phyloP scores from a whole-genome alignment of 2,329 filamentous ascomycete species.

The Fusarium cicatricum region DNA sequence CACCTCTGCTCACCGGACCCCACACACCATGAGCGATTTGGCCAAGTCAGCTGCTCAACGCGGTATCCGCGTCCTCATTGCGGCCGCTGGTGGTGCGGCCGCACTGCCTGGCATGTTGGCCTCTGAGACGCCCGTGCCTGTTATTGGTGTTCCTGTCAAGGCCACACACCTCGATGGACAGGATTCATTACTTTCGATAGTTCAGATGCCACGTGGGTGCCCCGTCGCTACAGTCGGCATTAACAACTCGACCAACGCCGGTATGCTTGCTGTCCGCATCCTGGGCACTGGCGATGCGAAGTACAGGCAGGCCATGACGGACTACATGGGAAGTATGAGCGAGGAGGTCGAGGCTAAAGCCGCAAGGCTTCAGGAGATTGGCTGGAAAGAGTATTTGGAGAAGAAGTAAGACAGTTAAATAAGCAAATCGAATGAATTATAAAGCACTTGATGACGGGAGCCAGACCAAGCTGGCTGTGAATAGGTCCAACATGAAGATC shows the following conservation, averaged over 20 bases:
- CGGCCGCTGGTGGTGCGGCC: constrained; percentile 78
- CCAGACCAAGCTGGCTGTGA: too few relatives aligned
- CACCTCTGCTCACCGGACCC: constrained; percentile 82
- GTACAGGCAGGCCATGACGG: constrained; percentile 70
- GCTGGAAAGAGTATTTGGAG: background rate
- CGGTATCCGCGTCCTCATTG: constrained; percentile 78
- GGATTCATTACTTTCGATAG: constrained; percentile 76
- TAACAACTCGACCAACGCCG: constrained; percentile 82
- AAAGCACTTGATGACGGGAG: too few relatives aligned
- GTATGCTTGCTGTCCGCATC: constrained; percentile 74
- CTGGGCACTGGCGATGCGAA: constrained; percentile 66
- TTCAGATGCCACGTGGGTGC: constrained; percentile 79
- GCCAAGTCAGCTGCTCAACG: constrained; percentile 68
- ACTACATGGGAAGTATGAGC: constrained; percentile 35
- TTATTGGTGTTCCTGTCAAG: constrained; percentile 81
- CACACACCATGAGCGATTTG: constrained; percentile 73
- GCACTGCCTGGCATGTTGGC: constrained; percentile 80
- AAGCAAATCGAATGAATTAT: too few relatives aligned
- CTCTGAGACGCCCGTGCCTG: constrained; percentile 74
- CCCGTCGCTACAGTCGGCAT: constrained; percentile 81
- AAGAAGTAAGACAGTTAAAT: background rate
- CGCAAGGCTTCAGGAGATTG: constrained; percentile 56
- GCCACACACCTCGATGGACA: constrained; percentile 76
- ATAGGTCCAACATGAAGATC: too few relatives aligned
- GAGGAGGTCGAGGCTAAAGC: constrained; percentile 71